Evolutionary conservation across 805 yeast species (phyloP).

Genomic region (Metschnikowia aberdeeniae): DNA sequence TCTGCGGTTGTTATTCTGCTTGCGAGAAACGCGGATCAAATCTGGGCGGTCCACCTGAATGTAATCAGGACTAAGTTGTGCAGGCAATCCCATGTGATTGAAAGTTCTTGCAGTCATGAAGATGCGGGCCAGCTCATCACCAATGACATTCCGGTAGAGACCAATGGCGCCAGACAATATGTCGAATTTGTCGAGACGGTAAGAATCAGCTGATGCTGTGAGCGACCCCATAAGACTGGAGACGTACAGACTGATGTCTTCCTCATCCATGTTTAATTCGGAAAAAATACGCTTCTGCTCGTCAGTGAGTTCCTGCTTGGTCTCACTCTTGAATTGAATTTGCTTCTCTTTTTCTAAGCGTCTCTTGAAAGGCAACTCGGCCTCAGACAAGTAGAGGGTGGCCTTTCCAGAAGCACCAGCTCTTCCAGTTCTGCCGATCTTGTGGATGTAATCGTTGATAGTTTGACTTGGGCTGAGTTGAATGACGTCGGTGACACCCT

Average conservation of each 20-base stretch:
- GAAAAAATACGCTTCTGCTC: conserved; percentile 25
- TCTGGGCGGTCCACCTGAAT: conserved; percentile 14
- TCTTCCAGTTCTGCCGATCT: conserved; percentile 95
- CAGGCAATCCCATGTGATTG: conserved; percentile 15
- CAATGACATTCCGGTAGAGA: conserved; percentile 10
- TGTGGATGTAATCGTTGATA: conserved; percentile 79
- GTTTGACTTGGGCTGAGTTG: conserved; percentile 78
- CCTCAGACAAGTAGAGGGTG: conserved; percentile 49
- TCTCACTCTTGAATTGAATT: conserved; percentile 47
- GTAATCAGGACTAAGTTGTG: conserved; percentile 15
- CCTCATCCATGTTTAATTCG: conserved; percentile 16
- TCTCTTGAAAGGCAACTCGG: conserved; percentile 54
- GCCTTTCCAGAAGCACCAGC: conserved; percentile 81
- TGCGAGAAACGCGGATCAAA: conserved; percentile 1
- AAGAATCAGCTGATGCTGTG: conserved; percentile 20
- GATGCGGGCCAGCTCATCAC: conserved; percentile 9
- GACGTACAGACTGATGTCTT: conserved; percentile 23
- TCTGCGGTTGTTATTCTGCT: too few relatives aligned
- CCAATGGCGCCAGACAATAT: conserved; percentile 10
- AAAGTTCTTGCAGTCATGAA: conserved; percentile 8
- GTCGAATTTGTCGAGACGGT: conserved; percentile 10
- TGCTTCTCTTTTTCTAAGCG: conserved; percentile 47
- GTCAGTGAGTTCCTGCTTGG: conserved; percentile 36
- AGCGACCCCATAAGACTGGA: conserved; percentile 27
- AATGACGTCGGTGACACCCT: conserved; percentile 76